These are phyloP conservation scores for Lagenidium giganteum DNA, from an alignment of 352 stramenopile genomes.

Conservation along the genomic window DNA sequence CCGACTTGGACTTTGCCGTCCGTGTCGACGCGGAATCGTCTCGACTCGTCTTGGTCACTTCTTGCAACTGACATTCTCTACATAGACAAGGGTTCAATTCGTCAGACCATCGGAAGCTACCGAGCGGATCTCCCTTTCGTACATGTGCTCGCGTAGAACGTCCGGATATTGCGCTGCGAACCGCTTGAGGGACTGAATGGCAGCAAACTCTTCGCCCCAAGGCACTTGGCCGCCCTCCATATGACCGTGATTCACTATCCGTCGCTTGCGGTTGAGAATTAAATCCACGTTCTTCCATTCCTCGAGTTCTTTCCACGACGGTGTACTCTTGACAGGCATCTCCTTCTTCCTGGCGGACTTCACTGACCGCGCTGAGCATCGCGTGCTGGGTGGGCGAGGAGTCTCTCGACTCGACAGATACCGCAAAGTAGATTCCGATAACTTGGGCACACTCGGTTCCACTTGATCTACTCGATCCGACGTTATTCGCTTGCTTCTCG, in stretches of 20 bases:
- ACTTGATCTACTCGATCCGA: too few relatives aligned
- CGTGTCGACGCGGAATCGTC: neutral
- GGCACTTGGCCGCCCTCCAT: conserved; percentile 39
- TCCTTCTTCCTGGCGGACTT: neutral
- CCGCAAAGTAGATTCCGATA: conserved; percentile 10
- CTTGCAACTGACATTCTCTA: conserved; percentile 11
- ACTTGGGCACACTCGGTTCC: neutral
- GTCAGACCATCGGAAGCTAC: too few relatives aligned
- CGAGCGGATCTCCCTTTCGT: too few relatives aligned
- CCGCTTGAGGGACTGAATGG: conserved; percentile 60
- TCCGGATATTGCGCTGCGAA: conserved; percentile 46
- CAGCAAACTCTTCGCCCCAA: conserved; percentile 55
- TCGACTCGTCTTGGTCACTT: conserved; percentile 7
- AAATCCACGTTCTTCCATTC: conserved; percentile 59
- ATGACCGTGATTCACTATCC: conserved; percentile 30
- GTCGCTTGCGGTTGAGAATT: conserved; percentile 45
- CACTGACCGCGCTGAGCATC: neutral
- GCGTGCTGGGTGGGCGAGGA: too few relatives aligned
- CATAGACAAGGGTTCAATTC: neutral
- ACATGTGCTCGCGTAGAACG: conserved; percentile 54
- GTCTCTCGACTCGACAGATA: conserved; percentile 14
- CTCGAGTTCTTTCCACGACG: conserved; percentile 35
- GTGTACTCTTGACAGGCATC: neutral
- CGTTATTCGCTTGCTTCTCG: too few relatives aligned
- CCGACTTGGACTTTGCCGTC: conserved; percentile 3